Base-by-base conservation (phyloP, 495 filamentous ascomycete species). In the Saxophila tyrrhenica region DNA sequence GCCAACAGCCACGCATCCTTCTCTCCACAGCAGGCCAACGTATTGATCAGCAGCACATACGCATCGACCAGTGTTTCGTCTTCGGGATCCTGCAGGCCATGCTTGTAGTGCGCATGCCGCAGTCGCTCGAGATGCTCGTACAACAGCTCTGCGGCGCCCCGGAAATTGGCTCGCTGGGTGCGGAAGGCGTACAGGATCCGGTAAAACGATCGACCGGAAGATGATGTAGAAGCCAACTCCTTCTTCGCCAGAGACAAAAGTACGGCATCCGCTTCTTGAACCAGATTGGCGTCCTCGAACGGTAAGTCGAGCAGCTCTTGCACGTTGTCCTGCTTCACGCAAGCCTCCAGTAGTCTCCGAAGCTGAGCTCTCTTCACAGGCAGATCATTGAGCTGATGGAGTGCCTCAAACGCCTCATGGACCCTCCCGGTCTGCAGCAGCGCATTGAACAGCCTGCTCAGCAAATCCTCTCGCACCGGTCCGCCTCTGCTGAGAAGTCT, bases 1-100 rank as follows among this genome's bases (percentile, higher is more conserved):
- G 77, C 77, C 24, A 82, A 69, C 35, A 83, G 75, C 67, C 81
- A 96, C 0, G 85, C 87, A 64, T 95, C 82, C 59, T 85, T 81
- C 57, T 81, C 72, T 35, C 83, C 78, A n/a, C 95, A 87, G 55
- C 86, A 92, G 47, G 79, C 81, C 58, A 98, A 71, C 2, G 86
- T 78, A 65, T 98, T 97, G 70, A 97, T 90, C 38, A 97, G 73
- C 52, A 84, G 77, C 10, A 96, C 65, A 55, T 95, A 91, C 59
- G 84, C 82, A 42, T 78, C 69, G 38, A 71, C 65, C 25, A 83
- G 65, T 45, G 75, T 75, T 52, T 75, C 72, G 59, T 77, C 79
- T 48, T 76, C 72, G 0, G 71, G 71, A 58, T 79, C 75, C 47
- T 71, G 68, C 71, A 78, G 56, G 72, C 79, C 55, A 80, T 75